Percentiles rank a stretch among this genome's conserved stretches.
Evolutionary conservation across 805 yeast species (phyloP).

Genomic region (Saccharomyces mikatae): DNA sequence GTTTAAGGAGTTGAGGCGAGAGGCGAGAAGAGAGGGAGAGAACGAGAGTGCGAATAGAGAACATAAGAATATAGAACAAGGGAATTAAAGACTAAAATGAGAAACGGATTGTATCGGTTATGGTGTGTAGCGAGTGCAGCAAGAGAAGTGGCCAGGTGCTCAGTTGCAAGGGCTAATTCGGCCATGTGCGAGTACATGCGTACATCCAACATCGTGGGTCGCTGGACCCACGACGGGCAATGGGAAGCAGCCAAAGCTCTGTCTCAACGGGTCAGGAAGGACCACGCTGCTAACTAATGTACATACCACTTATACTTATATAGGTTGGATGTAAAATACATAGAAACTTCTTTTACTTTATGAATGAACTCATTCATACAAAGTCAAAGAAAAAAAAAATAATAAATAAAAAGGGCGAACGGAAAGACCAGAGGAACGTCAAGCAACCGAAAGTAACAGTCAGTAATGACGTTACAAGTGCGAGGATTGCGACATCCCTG

Average conservation of each 20-base stretch:
- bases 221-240: background rate
- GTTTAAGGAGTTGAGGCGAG: background rate
- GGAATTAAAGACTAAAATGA: background rate
- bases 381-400: slow-evolving; percentile 12
- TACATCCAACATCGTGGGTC: background rate
- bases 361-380: slow-evolving; percentile 26
- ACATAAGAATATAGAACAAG: background rate
- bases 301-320: background rate
- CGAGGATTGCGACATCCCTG: slow-evolving; percentile 28
- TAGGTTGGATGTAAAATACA: background rate
- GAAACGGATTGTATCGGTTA: background rate
- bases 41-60: background rate
- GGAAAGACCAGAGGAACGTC: slow-evolving; percentile 25
- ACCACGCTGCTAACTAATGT: background rate
- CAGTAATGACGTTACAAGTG: slow-evolving; percentile 12
- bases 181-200: background rate
- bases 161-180: background rate
- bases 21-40: background rate
- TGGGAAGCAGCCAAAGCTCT: background rate
- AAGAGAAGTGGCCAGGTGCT: background rate
- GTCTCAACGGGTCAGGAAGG: background rate
- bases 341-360: background rate
- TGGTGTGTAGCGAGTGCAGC: background rate
- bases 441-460: slow-evolving; percentile 14
- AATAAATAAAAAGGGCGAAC: slow-evolving; percentile 14